Base-by-base conservation (phyloP, 1,284 basidiomycete species). In the Schizopora paradoxa region DNA sequence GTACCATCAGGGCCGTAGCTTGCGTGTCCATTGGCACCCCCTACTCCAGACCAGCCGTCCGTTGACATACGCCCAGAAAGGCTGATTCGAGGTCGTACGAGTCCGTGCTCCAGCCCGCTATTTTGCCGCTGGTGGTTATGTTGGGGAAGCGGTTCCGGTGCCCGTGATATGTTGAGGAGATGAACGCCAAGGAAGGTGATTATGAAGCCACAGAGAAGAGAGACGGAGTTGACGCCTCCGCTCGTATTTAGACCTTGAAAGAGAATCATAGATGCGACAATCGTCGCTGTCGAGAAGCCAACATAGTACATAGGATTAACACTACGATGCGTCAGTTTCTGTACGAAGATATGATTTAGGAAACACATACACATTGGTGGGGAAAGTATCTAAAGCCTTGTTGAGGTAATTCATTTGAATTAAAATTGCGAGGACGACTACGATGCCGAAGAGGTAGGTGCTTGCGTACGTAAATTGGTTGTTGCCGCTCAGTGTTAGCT, bases 381-480 rank as follows among this genome's bases (percentile, higher is more conserved):
- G 93, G 66, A 98, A 99, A 1, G 86, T 91, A 62, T 98, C 95
- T 43, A 99, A 76, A 0, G 95, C 96, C 63, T 97, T 97, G 75
- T 98, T 99, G 70, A 98, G 97, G 72, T 96, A 99, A 69, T 97
- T 95, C 90, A 96, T 94, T 68, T 97, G 94, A 1, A 96, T 80
- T 43, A 96, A 61, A 59, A 99, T 98, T 67, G 92, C 98, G 2
- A 82, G 69, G 1, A 77, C 77, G 3, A 94, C 87, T 26, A 91
- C 80, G 43, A 91, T 74, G 33, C 82, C 91, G 59, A 99, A 97
- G 37, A 97, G 79, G 64, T 97, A 99, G 8, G 96, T 99, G 61
- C 89, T 92, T 25, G 88, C 82, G 62, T 95, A 90, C 1, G 86
- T 84, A 62, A 99, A 89, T 66, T 99, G 95, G 67, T 99, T 99